Evolutionary conservation across 495 filamentous ascomycete species (phyloP).

Genomic region (Bacidia gigantensis): DNA sequence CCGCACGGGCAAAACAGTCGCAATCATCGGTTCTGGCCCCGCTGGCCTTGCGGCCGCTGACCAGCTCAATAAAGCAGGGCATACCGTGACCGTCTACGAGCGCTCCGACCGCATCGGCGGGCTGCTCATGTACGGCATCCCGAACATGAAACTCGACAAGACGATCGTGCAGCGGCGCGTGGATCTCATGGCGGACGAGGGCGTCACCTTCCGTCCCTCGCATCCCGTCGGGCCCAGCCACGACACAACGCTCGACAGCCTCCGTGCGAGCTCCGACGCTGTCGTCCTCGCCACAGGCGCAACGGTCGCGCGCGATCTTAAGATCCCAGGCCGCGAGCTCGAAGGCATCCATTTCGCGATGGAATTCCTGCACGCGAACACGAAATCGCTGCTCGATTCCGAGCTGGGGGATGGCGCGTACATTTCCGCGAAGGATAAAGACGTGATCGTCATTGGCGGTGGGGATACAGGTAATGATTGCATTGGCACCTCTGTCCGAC

Average conservation of each 20-base stretch:
- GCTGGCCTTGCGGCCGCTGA: slow-evolving; percentile 86
- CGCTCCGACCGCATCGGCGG: slow-evolving; percentile 87
- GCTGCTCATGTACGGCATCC: slow-evolving; percentile 96
- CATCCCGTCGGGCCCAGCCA: slow-evolving; percentile 65
- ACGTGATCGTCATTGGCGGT: slow-evolving; percentile 96
- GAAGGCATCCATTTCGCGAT: slow-evolving; percentile 96
- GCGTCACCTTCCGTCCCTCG: slow-evolving; percentile 68
- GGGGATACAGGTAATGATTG: slow-evolving; percentile 99
- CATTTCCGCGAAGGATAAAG: slow-evolving; percentile 92
- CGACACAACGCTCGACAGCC: slow-evolving; percentile 53
- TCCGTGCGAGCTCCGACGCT: slow-evolving; percentile 67
- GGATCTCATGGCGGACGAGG: slow-evolving; percentile 91
- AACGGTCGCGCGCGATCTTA: slow-evolving; percentile 91
- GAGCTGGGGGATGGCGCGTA: slow-evolving; percentile 69
- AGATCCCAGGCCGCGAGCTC: slow-evolving; percentile 80
- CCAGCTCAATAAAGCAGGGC: slow-evolving; percentile 89
- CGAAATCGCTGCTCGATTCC: slow-evolving; percentile 94
- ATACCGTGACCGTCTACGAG: slow-evolving; percentile 89
- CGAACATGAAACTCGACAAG: slow-evolving; percentile 99
- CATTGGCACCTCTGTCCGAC: slow-evolving; percentile 95
- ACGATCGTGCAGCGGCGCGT: slow-evolving; percentile 91
- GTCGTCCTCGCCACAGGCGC: slow-evolving; percentile 95
- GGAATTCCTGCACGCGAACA: slow-evolving; percentile 97
- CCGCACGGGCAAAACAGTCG: slow-evolving; percentile 82
- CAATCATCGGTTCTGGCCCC: slow-evolving; percentile 89